phyloP scores from a whole-genome alignment of 2,329 filamentous ascomycete species.

The Calcarisporium arbuscula region DNA sequence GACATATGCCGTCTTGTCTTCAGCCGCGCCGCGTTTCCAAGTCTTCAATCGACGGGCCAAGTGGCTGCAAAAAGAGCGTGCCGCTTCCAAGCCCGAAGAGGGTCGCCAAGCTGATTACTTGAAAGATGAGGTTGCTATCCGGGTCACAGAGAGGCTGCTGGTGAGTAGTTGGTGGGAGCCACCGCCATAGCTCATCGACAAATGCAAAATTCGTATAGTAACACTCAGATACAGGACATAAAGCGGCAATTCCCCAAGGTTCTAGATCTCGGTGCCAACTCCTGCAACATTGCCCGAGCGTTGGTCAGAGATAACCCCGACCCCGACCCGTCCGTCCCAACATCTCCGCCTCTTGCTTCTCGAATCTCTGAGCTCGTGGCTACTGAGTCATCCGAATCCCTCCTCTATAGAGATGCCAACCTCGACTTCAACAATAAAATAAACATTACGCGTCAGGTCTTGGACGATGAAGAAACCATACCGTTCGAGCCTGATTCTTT shows the following conservation, averaged over 20 bases:
- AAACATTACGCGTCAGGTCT: conserved; percentile 65
- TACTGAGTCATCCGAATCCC: conserved; percentile 69
- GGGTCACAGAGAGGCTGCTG: conserved; percentile 79
- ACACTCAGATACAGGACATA: conserved; percentile 60
- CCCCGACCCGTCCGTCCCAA: conserved; percentile 47
- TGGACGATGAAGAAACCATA: conserved; percentile 67
- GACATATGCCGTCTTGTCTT: conserved; percentile 70
- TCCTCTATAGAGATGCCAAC: conserved; percentile 75
- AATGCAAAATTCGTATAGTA: neutral
- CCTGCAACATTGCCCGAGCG: conserved; percentile 85
- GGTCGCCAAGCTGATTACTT: conserved; percentile 86
- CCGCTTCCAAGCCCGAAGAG: conserved; percentile 60
- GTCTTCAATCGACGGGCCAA: conserved; percentile 89
- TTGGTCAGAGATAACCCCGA: conserved; percentile 66
- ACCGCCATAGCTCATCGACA: neutral
- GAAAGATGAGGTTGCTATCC: conserved; percentile 81
- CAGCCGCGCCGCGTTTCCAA: conserved; percentile 72
- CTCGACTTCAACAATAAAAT: conserved; percentile 69
- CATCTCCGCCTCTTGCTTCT: conserved; percentile 59
- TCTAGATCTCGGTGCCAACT: conserved; percentile 90
- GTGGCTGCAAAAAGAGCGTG: conserved; percentile 85
- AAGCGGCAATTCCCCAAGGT: conserved; percentile 79
- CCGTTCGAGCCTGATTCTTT: conserved; percentile 73
- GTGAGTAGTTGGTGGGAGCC: conserved; percentile 34
- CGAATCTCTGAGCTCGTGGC: conserved; percentile 71